These are phyloP conservation scores for Pseudocercospora vitis DNA, from an alignment of 2,329 filamentous ascomycete genomes.

Conservation along the genomic window DNA sequence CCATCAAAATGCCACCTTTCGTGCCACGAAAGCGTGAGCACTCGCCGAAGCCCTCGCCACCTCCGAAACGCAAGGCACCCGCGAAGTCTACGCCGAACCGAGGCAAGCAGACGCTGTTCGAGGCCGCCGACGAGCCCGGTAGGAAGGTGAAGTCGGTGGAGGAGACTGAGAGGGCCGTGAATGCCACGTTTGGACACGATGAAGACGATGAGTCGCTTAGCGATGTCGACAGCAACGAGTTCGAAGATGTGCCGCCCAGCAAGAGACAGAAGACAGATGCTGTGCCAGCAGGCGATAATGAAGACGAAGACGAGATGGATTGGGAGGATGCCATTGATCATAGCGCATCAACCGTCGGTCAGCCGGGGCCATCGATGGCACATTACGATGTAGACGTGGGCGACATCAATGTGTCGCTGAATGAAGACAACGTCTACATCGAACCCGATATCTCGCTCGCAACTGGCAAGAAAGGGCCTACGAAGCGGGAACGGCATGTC, in stretches of 20 bases:
- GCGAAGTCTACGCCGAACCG: constrained; percentile 28
- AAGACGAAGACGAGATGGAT: constrained; percentile 57
- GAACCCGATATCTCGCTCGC: constrained; percentile 42
- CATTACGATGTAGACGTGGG: constrained; percentile 36
- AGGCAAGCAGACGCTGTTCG: constrained; percentile 46
- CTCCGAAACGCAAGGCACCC: constrained; percentile 37
- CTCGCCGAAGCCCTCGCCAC: constrained; percentile 46
- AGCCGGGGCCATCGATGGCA: constrained; percentile 11
- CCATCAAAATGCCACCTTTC: constrained; percentile 62
- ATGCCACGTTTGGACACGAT: constrained; percentile 39
- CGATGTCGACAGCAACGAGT: constrained; percentile 50
- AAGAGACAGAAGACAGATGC: constrained; percentile 46
- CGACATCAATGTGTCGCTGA: constrained; percentile 38
- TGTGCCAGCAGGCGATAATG: constrained; percentile 47
- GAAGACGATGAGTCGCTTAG: constrained; percentile 44
- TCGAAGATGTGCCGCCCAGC: constrained; percentile 48
- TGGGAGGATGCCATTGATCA: constrained; percentile 55
- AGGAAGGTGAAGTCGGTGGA: constrained; percentile 28
- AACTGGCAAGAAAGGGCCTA: constrained; percentile 72
- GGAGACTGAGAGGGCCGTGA: constrained; percentile 39
- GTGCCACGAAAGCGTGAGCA: constrained; percentile 66
- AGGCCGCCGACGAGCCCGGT: constrained; percentile 45
- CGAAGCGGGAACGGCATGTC: constrained; percentile 78
- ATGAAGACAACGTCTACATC: constrained; percentile 43
- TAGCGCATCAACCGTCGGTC: constrained; percentile 32